phyloP scores from a whole-genome alignment of 257 asterid species.

The Nicotiana knightiana region DNA sequence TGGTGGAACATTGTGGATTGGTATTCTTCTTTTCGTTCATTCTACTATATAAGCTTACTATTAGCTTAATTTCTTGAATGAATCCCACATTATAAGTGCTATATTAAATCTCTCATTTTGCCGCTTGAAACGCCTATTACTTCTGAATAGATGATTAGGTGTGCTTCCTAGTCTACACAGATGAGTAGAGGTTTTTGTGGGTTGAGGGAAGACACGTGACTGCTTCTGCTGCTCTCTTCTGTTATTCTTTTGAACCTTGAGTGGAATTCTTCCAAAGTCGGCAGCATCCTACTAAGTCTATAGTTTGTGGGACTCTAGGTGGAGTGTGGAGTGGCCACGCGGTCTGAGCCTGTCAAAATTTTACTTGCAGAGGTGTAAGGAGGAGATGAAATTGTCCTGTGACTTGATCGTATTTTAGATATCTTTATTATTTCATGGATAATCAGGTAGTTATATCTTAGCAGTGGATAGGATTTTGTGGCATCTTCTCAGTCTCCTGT shows the following conservation, averaged over 20 bases:
- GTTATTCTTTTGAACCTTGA: not conserved
- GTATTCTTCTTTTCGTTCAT: constrained; percentile 34
- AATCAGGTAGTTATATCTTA: not conserved
- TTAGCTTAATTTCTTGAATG: not conserved
- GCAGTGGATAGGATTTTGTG: not conserved
- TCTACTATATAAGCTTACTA: constrained; percentile 2
- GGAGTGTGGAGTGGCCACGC: not conserved
- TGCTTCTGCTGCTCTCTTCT: not conserved
- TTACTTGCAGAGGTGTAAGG: not conserved
- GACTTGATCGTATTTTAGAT: not conserved
- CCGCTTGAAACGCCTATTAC: not conserved
- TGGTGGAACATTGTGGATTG: constrained; percentile 99
- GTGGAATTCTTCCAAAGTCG: not conserved
- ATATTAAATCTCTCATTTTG: not conserved
- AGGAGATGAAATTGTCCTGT: not conserved
- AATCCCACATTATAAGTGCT: not conserved
- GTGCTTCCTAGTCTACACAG: not conserved
- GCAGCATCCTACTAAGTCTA: not conserved
- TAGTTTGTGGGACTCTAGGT: not conserved
- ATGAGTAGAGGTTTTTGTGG: not conserved
- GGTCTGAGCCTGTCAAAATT: not conserved
- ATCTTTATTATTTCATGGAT: not conserved
- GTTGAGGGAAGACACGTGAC: not conserved
- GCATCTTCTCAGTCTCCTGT: not conserved
- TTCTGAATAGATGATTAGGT: not conserved